A percentile compares a stretch with the other conserved stretches of the same genome.
Evolutionary conservation across 2,329 filamentous ascomycete species (phyloP).

Genomic region (Penicillium janthinellum): DNA sequence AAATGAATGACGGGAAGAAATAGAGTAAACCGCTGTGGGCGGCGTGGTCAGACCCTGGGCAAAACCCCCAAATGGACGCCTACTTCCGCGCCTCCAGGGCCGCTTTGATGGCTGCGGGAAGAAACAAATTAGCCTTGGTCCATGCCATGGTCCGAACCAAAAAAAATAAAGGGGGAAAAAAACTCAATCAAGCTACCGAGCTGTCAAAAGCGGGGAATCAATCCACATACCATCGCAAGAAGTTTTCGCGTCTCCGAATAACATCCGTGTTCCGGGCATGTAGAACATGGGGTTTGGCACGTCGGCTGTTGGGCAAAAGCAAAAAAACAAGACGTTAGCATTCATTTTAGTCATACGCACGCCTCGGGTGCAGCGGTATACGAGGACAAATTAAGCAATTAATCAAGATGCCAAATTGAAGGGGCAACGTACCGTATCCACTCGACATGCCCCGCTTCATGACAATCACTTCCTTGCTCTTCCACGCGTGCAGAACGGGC

Average conservation of each 20-base stretch:
- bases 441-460: constrained; percentile 92
- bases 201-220: neutral
- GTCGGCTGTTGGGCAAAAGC: constrained; percentile 61
- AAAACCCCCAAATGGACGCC: neutral
- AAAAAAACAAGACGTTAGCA: neutral
- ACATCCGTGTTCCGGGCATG: constrained; percentile 85
- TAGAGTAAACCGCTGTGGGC: neutral
- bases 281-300: constrained; percentile 93
- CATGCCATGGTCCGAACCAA: neutral
- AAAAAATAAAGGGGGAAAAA: neutral
- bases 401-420: neutral
- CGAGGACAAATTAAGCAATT: neutral
- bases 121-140: neutral
- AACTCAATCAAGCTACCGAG: neutral
- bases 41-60: neutral
- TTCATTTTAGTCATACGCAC: neutral
- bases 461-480: constrained; percentile 88
- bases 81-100: constrained; percentile 38
- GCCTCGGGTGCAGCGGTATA: neutral
- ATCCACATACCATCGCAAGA: constrained; percentile 70
- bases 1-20: neutral
- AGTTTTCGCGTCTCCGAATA: constrained; percentile 86
- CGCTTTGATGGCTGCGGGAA: constrained; percentile 45
- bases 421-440: constrained; percentile 69
- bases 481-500: constrained; percentile 91